A percentile compares a stretch with the other conserved stretches of the same genome.
Evolutionary conservation across 768 basidiomycete genomes (phyloP).

Genomic region (Dioszegia hungarica): DNA sequence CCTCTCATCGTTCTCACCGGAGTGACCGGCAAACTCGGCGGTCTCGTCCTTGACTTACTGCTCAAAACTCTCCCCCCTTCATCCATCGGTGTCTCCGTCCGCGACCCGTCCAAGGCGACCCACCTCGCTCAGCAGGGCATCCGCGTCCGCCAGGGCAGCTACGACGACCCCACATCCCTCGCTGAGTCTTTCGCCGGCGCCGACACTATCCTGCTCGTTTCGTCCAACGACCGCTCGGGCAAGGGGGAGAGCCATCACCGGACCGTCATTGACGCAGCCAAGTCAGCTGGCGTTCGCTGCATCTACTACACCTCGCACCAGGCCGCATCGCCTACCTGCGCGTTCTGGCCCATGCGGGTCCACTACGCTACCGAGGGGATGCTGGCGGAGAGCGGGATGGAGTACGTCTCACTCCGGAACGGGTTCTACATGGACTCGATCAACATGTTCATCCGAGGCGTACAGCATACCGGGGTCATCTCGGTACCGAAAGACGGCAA

Average conservation of each 20-base stretch:
- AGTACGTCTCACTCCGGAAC: slow-evolving; percentile 49
- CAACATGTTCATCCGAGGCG: slow-evolving; percentile 46
- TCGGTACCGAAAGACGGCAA: slow-evolving; percentile 47
- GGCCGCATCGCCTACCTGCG: slow-evolving; percentile 21
- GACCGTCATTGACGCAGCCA: slow-evolving; percentile 50
- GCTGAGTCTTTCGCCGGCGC: slow-evolving; percentile 48
- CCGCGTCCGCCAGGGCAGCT: slow-evolving; percentile 47
- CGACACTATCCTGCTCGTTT: slow-evolving; percentile 49
- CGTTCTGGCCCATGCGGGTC: slow-evolving; percentile 46
- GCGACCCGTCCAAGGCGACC: slow-evolving; percentile 44
- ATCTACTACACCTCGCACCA: slow-evolving; percentile 51
- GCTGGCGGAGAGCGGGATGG: slow-evolving; percentile 45
- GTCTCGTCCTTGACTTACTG: slow-evolving; percentile 46
- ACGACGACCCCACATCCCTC: slow-evolving; percentile 43
- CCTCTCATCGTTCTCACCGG: slow-evolving; percentile 50
- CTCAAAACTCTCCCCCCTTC: slow-evolving; percentile 43
- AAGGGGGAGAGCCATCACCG: slow-evolving; percentile 43
- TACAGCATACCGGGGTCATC: slow-evolving; percentile 20
- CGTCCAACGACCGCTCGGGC: slow-evolving; percentile 47
- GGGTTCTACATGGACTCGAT: slow-evolving; percentile 50
- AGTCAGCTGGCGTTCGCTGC: slow-evolving; percentile 43
- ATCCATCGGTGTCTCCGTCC: slow-evolving; percentile 46
- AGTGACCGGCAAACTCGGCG: slow-evolving; percentile 50
- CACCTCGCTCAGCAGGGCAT: slow-evolving; percentile 30
- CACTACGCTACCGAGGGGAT: slow-evolving; percentile 49